Base-by-base conservation (phyloP, 73 alveolate genomes). In the Paramecium bursaria region DNA sequence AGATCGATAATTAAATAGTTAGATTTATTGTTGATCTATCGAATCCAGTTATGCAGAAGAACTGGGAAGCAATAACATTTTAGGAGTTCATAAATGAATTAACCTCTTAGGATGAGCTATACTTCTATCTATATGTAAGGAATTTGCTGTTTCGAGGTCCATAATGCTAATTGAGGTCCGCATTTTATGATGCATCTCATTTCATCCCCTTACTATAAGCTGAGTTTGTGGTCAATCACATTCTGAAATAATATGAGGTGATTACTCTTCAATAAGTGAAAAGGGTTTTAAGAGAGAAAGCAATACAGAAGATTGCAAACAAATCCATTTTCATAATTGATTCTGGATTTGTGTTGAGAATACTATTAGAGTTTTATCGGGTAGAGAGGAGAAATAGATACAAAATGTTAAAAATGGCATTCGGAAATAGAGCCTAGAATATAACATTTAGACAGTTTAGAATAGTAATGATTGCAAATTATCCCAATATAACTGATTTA, bases 381-480 rank as follows among this genome's bases (percentile, higher is more conserved):
- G 76, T 57, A 1, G 76, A 57, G 11, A 57, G 76, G 33, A 57
- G 76, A 29, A 57, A 57, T 30, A 57, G 76, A 57, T 57, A 57
- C 17, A 57, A 57, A 57, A 57, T 57, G 76, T 57, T 57, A 14
- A 57, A 57, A n/a, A 57, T 57, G 1, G 76, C 76, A 9, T 57
- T 57, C 33, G 76, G 76, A 2, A 57, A 50, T 57, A 27, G 76
- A 0, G 76, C 50, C 27, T 30, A 48, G 1, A 57, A 57, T 57
- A 57, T 57, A 1, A 57, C 51, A 30, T 57, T 57, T n/a, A 57
- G 33, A 57, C 33, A 57, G 33, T 57, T 57, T 30, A 57, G 26
- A 26, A 57, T 57, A 3, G 76, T 57, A n/a, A 26, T 57, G 10
- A 57, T 57, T 3, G 33, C 51, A 19, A 57, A 57, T 57, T 57